Evolutionary conservation across 176 grass and related monocot species (phyloP), one percentile per base, ranked within the genome.

Genomic region (Rhynchospora tenuis): DNA sequence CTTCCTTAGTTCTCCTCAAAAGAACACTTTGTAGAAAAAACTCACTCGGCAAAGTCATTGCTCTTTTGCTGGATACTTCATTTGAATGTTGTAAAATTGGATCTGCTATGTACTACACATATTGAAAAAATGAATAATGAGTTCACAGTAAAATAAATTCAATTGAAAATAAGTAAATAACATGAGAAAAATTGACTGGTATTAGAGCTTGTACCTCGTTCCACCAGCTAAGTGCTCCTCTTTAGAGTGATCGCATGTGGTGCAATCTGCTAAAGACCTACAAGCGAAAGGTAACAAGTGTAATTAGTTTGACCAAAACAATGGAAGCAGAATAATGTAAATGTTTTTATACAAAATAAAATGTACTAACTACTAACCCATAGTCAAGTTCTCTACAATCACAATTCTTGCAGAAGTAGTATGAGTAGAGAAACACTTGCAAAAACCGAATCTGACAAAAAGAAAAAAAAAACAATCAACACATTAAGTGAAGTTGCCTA

Each of bases 171-270:
- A 33, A 33, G 31, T 1, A 33, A 33, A 33, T 33, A 33, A 33
- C 31, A 33, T 33, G 31, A 33, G 31, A 33, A 33, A 33, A 33
- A 33, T 33, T 33, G 31, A 3, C 3, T 33, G 31, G 2, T 33
- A 33, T 1, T 33, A 1, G 3, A 33, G 7, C 17, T 4, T 71
- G 33, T 64, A 93, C 94, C 83, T 87, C 94, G 78, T 94, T 97
- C 94, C 94, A 97, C 94, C 91, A 94, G 77, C 89, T 93, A 97
- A 97, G 68, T 97, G 94, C 74, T 91, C 88, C 16, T 87, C 81
- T 50, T 50, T 85, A 44, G 91, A 91, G 86, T 94, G 94, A 86
- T 82, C 73, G 83, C 94, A 97, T 20, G 77, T 77, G 48, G 9
- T 10, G 11, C 94, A 97, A 44, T 16, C 22, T 74, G 80, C 88